phyloP scores from a whole-genome alignment of 495 filamentous ascomycete species.

The Aspergillus hancockii region DNA sequence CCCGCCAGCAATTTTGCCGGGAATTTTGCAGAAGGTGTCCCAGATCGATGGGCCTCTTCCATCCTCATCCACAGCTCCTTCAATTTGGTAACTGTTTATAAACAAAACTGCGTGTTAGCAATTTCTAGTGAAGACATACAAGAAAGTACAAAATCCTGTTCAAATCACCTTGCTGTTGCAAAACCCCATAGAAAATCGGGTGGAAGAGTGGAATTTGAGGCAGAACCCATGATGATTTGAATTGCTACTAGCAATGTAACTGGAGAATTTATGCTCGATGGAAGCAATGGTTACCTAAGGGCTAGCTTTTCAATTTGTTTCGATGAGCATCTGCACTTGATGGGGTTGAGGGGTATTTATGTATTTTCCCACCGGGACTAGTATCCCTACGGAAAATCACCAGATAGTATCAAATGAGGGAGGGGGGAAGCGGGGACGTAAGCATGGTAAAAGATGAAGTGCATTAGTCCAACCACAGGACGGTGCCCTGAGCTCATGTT shows the following conservation, averaged over 20 bases:
- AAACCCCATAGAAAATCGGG: slow-evolving; percentile 82
- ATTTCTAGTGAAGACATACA: background rate
- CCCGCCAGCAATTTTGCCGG: slow-evolving; percentile 73
- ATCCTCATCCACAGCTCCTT: slow-evolving; percentile 66
- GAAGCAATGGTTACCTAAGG: too few relatives aligned
- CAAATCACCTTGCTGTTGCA: slow-evolving; percentile 69
- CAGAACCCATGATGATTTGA: slow-evolving; percentile 32
- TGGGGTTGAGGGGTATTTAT: background rate
- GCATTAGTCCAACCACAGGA: background rate
- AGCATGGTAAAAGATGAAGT: background rate
- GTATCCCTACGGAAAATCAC: background rate
- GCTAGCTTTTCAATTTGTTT: background rate
- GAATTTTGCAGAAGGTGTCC: slow-evolving; percentile 73
- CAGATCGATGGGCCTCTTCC: slow-evolving; percentile 74
- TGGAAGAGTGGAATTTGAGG: slow-evolving; percentile 50
- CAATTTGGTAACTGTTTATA: slow-evolving; percentile 67
- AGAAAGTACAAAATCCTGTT: background rate
- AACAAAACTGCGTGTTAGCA: slow-evolving; percentile 12
- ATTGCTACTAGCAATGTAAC: background rate
- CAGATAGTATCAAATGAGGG: background rate
- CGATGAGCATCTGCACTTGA: background rate
- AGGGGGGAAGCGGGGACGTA: slow-evolving; percentile 12
- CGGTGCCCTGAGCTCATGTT: slow-evolving; percentile 14
- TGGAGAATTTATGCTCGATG: background rate
- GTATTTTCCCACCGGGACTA: slow-evolving; percentile 1